A percentile compares a stretch with the other conserved stretches of the same genome.
These are phyloP conservation scores for Coniosporium apollinis DNA, from an alignment of 495 filamentous ascomycete genomes.

Conservation along the genomic window DNA sequence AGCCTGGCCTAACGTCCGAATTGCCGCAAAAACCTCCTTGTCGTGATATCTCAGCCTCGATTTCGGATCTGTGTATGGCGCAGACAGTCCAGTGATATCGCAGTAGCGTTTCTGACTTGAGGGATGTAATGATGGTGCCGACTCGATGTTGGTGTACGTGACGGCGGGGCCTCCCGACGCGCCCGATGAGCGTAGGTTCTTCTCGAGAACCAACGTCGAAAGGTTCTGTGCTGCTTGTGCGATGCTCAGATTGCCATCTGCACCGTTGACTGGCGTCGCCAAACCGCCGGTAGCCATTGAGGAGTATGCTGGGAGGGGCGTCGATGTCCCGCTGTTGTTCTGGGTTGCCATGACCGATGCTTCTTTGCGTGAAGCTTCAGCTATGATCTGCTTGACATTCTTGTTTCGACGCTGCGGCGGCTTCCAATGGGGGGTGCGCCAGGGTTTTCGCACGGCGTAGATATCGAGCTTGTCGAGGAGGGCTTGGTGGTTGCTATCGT, in stretches of 20 bases:
- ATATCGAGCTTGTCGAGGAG: constrained; percentile 81
- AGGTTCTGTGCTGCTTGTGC: constrained; percentile 71
- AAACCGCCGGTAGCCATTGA: constrained; percentile 7
- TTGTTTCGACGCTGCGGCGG: constrained; percentile 92
- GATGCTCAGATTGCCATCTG: constrained; percentile 43
- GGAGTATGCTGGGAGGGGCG: constrained; percentile 46
- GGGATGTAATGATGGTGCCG: constrained; percentile 62
- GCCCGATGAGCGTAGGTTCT: constrained; percentile 23
- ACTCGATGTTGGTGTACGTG: constrained; percentile 91
- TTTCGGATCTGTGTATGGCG: constrained; percentile 85
- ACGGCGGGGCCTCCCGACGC: constrained; percentile 42
- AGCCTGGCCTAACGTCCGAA: constrained; percentile 59
- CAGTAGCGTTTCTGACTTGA: constrained; percentile 71
- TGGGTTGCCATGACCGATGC: constrained; percentile 55
- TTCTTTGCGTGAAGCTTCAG: constrained; percentile 73
- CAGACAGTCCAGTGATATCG: constrained; percentile 81
- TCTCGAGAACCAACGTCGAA: constrained; percentile 71
- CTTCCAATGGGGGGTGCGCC: constrained; percentile 77
- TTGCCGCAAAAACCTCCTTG: constrained; percentile 69
- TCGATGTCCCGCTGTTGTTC: constrained; percentile 62
- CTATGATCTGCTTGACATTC: constrained; percentile 89
- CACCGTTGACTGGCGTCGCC: constrained; percentile 9
- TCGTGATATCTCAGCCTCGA: constrained; percentile 79
- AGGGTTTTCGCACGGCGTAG: constrained; percentile 60
- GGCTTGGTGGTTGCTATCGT: constrained; percentile 23